These are phyloP conservation scores for Ulota crispa DNA, from an alignment of 225 moss, liverwort and hornwort species.

Conservation along the genomic window DNA sequence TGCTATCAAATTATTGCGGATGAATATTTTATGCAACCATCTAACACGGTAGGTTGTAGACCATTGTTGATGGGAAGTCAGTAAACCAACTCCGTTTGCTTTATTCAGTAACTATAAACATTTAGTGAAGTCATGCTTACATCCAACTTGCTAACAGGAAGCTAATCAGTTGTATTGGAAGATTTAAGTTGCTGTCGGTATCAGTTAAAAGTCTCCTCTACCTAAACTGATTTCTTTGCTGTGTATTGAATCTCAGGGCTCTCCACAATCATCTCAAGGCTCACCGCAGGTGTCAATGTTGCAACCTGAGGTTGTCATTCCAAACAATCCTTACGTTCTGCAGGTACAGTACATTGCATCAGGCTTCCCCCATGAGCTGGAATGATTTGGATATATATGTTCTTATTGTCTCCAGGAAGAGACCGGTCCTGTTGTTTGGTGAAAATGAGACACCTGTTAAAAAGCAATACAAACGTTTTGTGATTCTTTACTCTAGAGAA, in stretches of 20 bases:
- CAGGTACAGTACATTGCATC: slow-evolving; percentile 29
- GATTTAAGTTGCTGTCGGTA: not conserved
- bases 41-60: not conserved
- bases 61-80: not conserved
- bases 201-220: not conserved
- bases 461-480: not conserved
- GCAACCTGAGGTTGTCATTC: not conserved
- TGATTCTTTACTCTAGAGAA: not conserved
- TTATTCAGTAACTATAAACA: not conserved
- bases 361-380: not conserved
- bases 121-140: not conserved
- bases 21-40: not conserved
- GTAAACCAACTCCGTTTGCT: too few species aligned
- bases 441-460: not conserved
- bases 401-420: not conserved
- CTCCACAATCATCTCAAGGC: slow-evolving; percentile 15
- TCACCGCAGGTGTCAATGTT: slow-evolving; percentile 9
- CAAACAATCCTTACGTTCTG: slow-evolving; percentile 9
- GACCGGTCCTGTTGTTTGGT: not conserved
- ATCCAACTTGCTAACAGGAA: not conserved
- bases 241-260: slow-evolving; percentile 28
- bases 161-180: too few species aligned
- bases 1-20: not conserved
- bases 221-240: not conserved
- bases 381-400: not conserved